These are phyloP conservation scores for Pyrus bretschneideri DNA, from an alignment of 306 rosid genomes.

Conservation along the genomic window DNA sequence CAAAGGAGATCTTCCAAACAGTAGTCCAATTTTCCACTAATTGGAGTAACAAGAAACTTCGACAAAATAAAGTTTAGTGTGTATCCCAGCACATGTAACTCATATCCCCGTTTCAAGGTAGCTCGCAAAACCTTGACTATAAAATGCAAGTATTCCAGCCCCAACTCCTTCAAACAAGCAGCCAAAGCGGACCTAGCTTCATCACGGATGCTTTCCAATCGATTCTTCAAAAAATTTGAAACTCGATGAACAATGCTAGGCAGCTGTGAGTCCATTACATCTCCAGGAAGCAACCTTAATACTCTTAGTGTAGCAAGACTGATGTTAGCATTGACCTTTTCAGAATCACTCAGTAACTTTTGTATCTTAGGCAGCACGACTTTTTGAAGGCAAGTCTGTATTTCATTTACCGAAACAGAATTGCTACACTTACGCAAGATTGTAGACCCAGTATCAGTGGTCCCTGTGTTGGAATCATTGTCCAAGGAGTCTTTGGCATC, in stretches of 20 bases:
- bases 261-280: constrained; percentile 77
- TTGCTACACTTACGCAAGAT: constrained; percentile 8
- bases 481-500: constrained; percentile 26
- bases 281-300: constrained; percentile 76
- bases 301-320: constrained; percentile 78
- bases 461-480: constrained; percentile 26
- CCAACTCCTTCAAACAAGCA: constrained; percentile 86
- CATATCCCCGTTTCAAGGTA: constrained; percentile 78
- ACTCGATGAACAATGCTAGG: constrained; percentile 70
- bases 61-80: constrained; percentile 69
- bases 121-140: constrained; percentile 61
- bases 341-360: constrained; percentile 67
- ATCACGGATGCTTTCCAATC: constrained; percentile 77
- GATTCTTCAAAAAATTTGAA: constrained; percentile 75
- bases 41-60: constrained; percentile 53
- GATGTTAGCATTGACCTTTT: constrained; percentile 64
- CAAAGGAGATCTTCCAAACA: constrained; percentile 78
- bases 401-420: constrained; percentile 34
- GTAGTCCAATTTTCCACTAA: constrained; percentile 68
- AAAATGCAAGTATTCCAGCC: constrained; percentile 78
- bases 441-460: constrained; percentile 20
- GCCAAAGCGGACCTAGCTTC: constrained; percentile 90
- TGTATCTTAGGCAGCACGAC: constrained; percentile 74
- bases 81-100: constrained; percentile 90
- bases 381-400: constrained; percentile 60